These are phyloP conservation scores for Tetragonia tetragonoides DNA, from an alignment of 148 eudicot genomes.

Conservation along the genomic window DNA sequence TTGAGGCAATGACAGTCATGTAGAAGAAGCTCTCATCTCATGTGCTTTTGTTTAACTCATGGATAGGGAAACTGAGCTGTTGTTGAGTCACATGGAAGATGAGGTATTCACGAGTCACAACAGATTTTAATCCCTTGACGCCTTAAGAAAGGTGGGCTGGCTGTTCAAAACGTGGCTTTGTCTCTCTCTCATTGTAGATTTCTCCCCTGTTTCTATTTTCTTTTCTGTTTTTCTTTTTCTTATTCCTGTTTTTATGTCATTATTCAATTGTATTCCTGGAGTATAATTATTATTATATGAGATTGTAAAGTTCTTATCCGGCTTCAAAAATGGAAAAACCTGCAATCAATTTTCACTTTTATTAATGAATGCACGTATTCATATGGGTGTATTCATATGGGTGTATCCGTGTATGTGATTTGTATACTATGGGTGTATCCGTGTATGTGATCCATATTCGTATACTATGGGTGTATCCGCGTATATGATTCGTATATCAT, in stretches of 20 bases:
- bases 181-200: conserved; percentile 23
- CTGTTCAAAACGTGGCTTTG: conserved; percentile 27
- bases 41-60: conserved; percentile 29
- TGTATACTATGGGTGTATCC: too few species aligned
- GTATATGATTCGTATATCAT: too few species aligned
- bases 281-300: conserved; percentile 9
- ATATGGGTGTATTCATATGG: too few species aligned
- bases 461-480: too few species aligned
- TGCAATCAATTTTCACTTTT: conserved; percentile 2
- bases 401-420: too few species aligned
- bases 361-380: background rate
- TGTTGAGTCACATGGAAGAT: conserved; percentile 30
- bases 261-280: conserved; percentile 14
- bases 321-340: conserved; percentile 1
- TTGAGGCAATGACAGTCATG: background rate
- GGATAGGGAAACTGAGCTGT: conserved; percentile 36
- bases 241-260: background rate
- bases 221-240: background rate
- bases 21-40: conserved; percentile 19
- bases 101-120: conserved; percentile 1
- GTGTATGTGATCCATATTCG: too few species aligned
- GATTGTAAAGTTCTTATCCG: conserved; percentile 30
- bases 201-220: background rate
- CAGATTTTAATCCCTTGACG: background rate
- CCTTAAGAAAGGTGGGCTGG: conserved; percentile 13